Base-by-base conservation (phyloP, 352 stramenopile species). In the Globisporangium irregulare region DNA sequence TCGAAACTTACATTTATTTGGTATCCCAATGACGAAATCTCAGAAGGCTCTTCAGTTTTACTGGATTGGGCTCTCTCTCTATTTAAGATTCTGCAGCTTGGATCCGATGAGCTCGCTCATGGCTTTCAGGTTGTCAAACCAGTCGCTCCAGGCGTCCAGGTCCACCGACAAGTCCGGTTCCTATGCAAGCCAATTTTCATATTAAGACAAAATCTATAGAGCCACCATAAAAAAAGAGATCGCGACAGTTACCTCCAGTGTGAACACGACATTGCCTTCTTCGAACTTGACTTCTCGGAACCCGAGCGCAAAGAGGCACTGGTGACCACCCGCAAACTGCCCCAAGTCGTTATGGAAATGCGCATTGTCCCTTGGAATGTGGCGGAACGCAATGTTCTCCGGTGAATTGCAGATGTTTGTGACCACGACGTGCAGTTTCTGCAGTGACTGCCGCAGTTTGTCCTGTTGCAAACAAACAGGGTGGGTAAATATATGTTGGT, bases 81-180 rank as follows among this genome's bases (percentile, higher is more conserved):
- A n/a, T 53, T 41, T 62, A 22, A 51, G 8, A 34, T 27, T 12
- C 50, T 74, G 56, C 14, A 86, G 36, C 34, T 82, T 80, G 4
- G 66, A 68, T 50, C 71, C 71, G 12, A 87, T 64, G n/a, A 84
- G 61, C 38, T 72, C 76, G 62, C 82, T 81, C 79, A 93, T 84
- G 36, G 75, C 80, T 66, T 88, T 92, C 14, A 95, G 69, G 20
- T 71, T 73, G 43, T 94, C 84, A 68, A 94, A 95, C 87, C 87
- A 95, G 38, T 73, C 68, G 66, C 83, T 95, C 87, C 87, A 95
- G 14, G 73, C 75, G 66, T 95, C 83, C 24, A 95, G 68, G 70
- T 95, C 87, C 61, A 79, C 73, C 6, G 76, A 80, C 62, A 95
- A 67, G 60, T 95, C 80, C 0, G 87, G 86, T 64, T 95, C 86